Base-by-base conservation (phyloP, 2,329 filamentous ascomycete genomes). In the Kalaharituber pfeilii region DNA sequence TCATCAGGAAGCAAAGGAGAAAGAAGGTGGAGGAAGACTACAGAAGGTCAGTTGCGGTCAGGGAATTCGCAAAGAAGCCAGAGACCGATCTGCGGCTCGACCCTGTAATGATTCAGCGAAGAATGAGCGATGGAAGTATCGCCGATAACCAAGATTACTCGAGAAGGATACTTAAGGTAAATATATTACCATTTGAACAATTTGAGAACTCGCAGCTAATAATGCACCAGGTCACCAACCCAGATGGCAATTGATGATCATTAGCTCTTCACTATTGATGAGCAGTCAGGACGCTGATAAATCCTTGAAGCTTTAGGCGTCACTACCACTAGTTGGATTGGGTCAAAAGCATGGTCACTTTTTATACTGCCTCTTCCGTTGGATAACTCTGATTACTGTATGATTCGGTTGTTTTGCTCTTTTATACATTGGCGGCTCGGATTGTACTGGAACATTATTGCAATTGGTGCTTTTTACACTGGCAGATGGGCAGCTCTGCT, bases 111-210 rank as follows among this genome's bases (percentile, higher is more conserved):
- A 81, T 93, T 76, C 81, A 82, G 56, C 77, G 86, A 66, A 79
- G 88, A 69, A 77, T 89, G 72, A 95, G 89, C 70, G 86, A 91
- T 65, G 89, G 89, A 62, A 95, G 88, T 69, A 95, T 96, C 68
- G 89, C 88, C 52, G 89, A 96, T 68, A 93, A 95, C 70, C 81
- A 94, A 70, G 89, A 96, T 69, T 96, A 94, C 72, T 95, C 89
- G 59, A 80, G 89, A 71, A 84, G 85, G 71, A 95, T 96, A 69
- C 77, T 96, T 66, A 85, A 93, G 80, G 89, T 94, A n/a, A n/a
- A n/a, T n/a, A n/a, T n/a, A n/a, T n/a, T 9, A 9, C 9, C 30
- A 9, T 36, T 9, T 9, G 9, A 18, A 36, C 30, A 18, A 36
- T 9, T 36, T 9, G 30, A 18, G 33, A 39, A 49, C 15, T 22